phyloP scores from a whole-genome alignment of 352 stramenopile genomes.

The Pythium pyrilobum region DNA sequence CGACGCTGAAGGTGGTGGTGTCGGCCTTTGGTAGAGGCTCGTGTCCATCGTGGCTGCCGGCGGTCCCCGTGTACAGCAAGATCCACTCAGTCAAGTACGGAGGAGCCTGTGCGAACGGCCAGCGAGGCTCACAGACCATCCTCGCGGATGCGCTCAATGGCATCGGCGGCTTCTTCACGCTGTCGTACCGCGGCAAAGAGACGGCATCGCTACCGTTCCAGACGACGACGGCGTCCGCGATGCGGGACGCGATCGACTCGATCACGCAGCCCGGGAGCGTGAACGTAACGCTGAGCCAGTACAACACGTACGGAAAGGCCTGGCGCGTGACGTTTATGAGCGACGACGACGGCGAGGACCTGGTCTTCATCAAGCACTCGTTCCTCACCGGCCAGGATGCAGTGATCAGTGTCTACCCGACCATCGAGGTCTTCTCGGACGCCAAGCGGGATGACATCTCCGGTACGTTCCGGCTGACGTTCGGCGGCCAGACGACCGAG shows the following conservation, averaged over 20 bases:
- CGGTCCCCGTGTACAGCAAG: constrained; percentile 38
- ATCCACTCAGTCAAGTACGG: constrained; percentile 70
- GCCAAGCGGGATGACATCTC: constrained; percentile 52
- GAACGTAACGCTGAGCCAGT: constrained; percentile 70
- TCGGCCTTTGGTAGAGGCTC: constrained; percentile 27
- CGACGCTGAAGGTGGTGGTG: constrained; percentile 51
- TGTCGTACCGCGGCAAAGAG: constrained; percentile 83
- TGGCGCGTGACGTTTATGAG: constrained; percentile 92
- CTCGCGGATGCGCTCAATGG: constrained; percentile 64
- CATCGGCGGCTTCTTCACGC: constrained; percentile 87
- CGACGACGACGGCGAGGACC: constrained; percentile 49
- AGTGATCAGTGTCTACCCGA: constrained; percentile 63
- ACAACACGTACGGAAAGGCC: constrained; percentile 59
- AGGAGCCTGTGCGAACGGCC: constrained; percentile 44
- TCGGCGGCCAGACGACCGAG: constrained; percentile 49
- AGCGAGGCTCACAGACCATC: constrained; percentile 59
- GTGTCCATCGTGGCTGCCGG: constrained; percentile 37
- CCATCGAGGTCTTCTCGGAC: constrained; percentile 53
- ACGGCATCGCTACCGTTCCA: constrained; percentile 60
- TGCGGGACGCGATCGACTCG: constrained; percentile 85
- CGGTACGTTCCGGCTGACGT: constrained; percentile 52
- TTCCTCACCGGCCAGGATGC: constrained; percentile 69
- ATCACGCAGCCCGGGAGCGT: constrained; percentile 80
- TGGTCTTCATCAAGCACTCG: constrained; percentile 71
- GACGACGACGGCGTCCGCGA: constrained; percentile 71